These are phyloP conservation scores for Knoxia roxburghii DNA, from an alignment of 257 asterid species.

Conservation along the genomic window DNA sequence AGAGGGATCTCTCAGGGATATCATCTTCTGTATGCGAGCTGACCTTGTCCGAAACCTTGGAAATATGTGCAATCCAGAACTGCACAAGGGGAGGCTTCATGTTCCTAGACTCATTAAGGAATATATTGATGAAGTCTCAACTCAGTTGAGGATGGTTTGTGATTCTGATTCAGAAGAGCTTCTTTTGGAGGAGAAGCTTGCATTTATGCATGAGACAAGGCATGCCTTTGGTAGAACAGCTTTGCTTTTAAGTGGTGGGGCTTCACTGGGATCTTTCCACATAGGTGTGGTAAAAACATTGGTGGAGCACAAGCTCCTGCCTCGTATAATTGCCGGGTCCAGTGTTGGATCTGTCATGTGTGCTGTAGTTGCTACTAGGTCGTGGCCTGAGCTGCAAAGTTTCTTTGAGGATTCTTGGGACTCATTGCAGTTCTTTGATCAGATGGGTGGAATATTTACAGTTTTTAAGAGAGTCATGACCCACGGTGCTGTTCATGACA, in stretches of 20 bases:
- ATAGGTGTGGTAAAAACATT: conserved; percentile 86
- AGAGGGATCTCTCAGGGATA: conserved; percentile 86
- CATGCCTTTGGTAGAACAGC: conserved; percentile 98
- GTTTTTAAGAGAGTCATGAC: conserved; percentile 80
- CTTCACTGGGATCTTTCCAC: conserved; percentile 91
- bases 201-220: conserved; percentile 93
- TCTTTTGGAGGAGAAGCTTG: conserved; percentile 83
- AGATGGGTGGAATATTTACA: conserved; percentile 72
- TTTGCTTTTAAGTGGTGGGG: conserved; percentile 89
- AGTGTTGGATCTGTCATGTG: conserved; percentile 96
- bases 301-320: conserved; percentile 86
- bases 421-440: conserved; percentile 75
- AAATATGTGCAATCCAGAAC: conserved; percentile 94
- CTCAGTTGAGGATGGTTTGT: conserved; percentile 87
- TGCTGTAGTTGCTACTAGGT: conserved; percentile 75
- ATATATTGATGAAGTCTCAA: conserved; percentile 85
- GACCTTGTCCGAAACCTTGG: conserved; percentile 86
- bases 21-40: conserved; percentile 86
- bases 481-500: conserved; percentile 88
- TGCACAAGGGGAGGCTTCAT: conserved; percentile 83
- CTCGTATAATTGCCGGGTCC: conserved; percentile 90
- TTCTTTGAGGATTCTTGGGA: conserved; percentile 94
- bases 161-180: conserved; percentile 88
- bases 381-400: conserved; percentile 97
- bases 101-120: conserved; percentile 87